A percentile compares a stretch with the other conserved stretches of the same genome.
phyloP scores from a whole-genome alignment of 73 alveolate species.

The Chromera velia region DNA sequence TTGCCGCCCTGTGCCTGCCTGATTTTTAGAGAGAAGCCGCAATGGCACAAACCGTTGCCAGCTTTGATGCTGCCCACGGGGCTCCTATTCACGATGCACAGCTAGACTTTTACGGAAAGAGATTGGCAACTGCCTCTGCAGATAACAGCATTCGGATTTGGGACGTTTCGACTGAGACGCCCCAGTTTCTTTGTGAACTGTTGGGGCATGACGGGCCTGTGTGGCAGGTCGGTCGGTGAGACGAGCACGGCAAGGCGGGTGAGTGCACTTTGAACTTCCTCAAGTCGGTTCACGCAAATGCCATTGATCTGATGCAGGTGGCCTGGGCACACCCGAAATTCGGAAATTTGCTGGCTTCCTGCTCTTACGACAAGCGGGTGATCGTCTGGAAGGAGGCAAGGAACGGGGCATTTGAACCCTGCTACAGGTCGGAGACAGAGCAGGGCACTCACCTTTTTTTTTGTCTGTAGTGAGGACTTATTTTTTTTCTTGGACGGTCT shows the following conservation, averaged over 20 bases:
- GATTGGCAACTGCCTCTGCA: slow-evolving; percentile 42
- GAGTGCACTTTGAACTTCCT: too few relatives aligned
- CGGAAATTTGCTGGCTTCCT: slow-evolving; percentile 65
- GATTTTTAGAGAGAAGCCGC: too few relatives aligned
- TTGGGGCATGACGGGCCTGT: slow-evolving; percentile 62
- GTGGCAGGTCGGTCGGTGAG: too few relatives aligned
- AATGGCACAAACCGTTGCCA: neutral
- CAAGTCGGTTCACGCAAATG: too few relatives aligned
- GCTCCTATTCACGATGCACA: slow-evolving; percentile 47
- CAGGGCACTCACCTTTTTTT: too few relatives aligned
- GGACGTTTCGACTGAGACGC: slow-evolving; percentile 22
- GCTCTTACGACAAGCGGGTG: slow-evolving; percentile 70
- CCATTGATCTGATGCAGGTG: too few relatives aligned
- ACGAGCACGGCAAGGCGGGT: too few relatives aligned
- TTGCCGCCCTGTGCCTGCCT: too few relatives aligned
- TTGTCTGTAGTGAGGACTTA: too few relatives aligned
- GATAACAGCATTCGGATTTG: slow-evolving; percentile 11
- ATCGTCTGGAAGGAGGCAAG: slow-evolving; percentile 43
- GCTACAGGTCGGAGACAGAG: too few relatives aligned
- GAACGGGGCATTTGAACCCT: too few relatives aligned
- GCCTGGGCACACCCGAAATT: slow-evolving; percentile 78
- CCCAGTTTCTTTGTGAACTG: neutral
- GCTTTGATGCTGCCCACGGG: slow-evolving; percentile 48
- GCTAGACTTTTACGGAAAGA: slow-evolving; percentile 53
- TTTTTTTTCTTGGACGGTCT: too few relatives aligned